These are phyloP conservation scores for Haematococcus sp. DNA, from an alignment of 139 green algal species.

Conservation along the genomic window DNA sequence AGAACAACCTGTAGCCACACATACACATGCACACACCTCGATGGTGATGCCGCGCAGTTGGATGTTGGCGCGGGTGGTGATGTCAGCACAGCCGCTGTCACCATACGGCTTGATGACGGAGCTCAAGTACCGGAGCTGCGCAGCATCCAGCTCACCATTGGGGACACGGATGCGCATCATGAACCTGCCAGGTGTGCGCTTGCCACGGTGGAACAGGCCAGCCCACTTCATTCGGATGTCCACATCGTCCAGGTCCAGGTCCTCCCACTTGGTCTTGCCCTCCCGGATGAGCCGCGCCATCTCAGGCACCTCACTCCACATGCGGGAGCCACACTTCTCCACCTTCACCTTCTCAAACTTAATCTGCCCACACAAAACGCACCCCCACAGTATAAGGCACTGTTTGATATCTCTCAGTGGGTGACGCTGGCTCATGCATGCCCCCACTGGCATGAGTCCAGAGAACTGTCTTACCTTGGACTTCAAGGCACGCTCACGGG, in stretches of 20 bases:
- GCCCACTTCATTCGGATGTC: slow-evolving; percentile 96
- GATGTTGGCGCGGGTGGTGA: slow-evolving; percentile 96
- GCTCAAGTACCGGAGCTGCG: slow-evolving; percentile 75
- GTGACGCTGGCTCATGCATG: not conserved
- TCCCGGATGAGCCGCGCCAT: slow-evolving; percentile 63
- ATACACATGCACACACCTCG: slow-evolving; percentile 18
- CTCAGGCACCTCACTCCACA: slow-evolving; percentile 74
- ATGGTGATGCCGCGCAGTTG: slow-evolving; percentile 91
- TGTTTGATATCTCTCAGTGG: not conserved
- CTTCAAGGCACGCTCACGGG: slow-evolving; percentile 39
- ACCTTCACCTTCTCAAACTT: slow-evolving; percentile 77
- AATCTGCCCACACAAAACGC: not conserved
- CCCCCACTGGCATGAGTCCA: not conserved
- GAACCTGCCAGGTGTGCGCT: slow-evolving; percentile 88
- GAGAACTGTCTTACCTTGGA: slow-evolving; percentile 3
- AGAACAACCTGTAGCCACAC: no score
- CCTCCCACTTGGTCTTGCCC: slow-evolving; percentile 73
- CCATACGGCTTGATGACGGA: slow-evolving; percentile 76
- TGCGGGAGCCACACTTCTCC: slow-evolving; percentile 72
- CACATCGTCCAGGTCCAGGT: slow-evolving; percentile 89
- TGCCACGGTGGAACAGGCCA: slow-evolving; percentile 95
- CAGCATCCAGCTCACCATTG: slow-evolving; percentile 79
- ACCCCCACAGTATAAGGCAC: not conserved
- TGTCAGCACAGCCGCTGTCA: slow-evolving; percentile 87
- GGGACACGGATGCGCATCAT: slow-evolving; percentile 98